These are phyloP conservation scores for Monsonia emarginata DNA, from an alignment of 441 rosid species.

Conservation along the genomic window DNA sequence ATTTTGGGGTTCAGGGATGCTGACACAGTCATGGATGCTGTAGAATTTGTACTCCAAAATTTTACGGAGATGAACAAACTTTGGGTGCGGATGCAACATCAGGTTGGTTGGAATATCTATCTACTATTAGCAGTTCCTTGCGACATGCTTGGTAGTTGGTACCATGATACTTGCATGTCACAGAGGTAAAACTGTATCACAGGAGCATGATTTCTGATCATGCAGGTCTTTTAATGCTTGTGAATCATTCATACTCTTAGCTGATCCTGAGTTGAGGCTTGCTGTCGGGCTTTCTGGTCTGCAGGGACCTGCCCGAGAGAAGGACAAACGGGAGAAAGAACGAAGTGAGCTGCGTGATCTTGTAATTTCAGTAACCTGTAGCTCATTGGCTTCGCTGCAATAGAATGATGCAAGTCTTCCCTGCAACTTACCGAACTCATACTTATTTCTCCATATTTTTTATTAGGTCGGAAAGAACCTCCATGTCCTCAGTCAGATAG, in stretches of 20 bases:
- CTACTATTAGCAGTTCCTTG: slow-evolving; percentile 35
- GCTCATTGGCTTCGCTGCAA: slow-evolving; percentile 32
- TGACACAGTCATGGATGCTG: slow-evolving; percentile 59
- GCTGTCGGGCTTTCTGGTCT: slow-evolving; percentile 77
- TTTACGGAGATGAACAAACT: slow-evolving; percentile 81
- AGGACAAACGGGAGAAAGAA: slow-evolving; percentile 73
- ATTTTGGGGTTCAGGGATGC: slow-evolving; percentile 44
- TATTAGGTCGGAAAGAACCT: slow-evolving; percentile 74
- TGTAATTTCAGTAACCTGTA: slow-evolving; percentile 44
- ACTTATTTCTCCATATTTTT: slow-evolving; percentile 18
- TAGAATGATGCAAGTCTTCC: slow-evolving; percentile 24
- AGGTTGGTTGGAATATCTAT: slow-evolving; percentile 52
- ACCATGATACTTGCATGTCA: slow-evolving; percentile 37
- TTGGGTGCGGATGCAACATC: slow-evolving; percentile 89
- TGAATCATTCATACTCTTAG: slow-evolving; percentile 60
- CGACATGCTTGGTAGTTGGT: slow-evolving; percentile 32
- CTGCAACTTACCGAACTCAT: slow-evolving; percentile 6
- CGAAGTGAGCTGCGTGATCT: slow-evolving; percentile 84
- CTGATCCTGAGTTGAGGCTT: slow-evolving; percentile 73
- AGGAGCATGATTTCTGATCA: slow-evolving; percentile 70
- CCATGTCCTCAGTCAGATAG: slow-evolving; percentile 71
- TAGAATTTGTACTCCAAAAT: slow-evolving; percentile 68
- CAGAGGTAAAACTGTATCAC: slow-evolving; percentile 41
- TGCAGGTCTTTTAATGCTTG: slow-evolving; percentile 64
- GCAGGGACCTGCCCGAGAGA: slow-evolving; percentile 85